Conservation (phyloP, 345 rosid genomes). For the Acer campestre region DNA sequence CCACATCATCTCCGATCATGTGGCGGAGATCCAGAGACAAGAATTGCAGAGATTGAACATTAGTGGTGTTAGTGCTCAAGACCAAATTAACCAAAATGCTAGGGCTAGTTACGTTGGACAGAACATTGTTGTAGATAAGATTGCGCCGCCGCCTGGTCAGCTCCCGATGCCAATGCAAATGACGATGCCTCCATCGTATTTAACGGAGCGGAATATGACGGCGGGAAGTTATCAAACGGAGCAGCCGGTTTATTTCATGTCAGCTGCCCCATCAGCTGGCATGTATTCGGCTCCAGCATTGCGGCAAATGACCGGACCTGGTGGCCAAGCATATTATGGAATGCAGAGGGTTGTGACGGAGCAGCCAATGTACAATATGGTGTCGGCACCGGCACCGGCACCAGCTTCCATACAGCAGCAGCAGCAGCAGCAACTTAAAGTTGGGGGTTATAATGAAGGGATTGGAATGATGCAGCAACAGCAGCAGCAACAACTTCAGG, state of each 20-base stretch:
- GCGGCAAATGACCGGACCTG: constrained; percentile 37
- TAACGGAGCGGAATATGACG: constrained; percentile 40
- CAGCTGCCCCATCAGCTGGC: constrained; percentile 22
- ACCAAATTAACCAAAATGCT: constrained; percentile 27
- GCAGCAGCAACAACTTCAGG: constrained; percentile 28
- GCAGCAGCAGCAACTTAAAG: constrained; percentile 23
- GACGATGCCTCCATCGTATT: constrained; percentile 38
- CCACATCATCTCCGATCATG: constrained; percentile 29
- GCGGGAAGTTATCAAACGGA: constrained; percentile 31
- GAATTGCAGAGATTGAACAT: constrained; percentile 49
- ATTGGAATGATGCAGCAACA: constrained; percentile 27
- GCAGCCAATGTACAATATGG: constrained; percentile 40
- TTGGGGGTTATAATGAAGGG: constrained; percentile 30
- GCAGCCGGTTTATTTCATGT: constrained; percentile 47
- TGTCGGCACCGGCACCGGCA: constrained; percentile 19
- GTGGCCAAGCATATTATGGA: constrained; percentile 45
- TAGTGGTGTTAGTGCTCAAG: constrained; percentile 24
- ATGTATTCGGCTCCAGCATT: constrained; percentile 34
- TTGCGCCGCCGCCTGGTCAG: constrained; percentile 25
- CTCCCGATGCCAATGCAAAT: constrained; percentile 37
- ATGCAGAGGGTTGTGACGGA: constrained; percentile 45
- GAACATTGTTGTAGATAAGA: constrained; percentile 24
- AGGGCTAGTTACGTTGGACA: constrained; percentile 15
- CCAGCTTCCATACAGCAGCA: constrained; percentile 30
- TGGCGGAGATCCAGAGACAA: constrained; percentile 42